Base-by-base conservation (phyloP, 306 rosid genomes). In the Cajanus cajan region DNA sequence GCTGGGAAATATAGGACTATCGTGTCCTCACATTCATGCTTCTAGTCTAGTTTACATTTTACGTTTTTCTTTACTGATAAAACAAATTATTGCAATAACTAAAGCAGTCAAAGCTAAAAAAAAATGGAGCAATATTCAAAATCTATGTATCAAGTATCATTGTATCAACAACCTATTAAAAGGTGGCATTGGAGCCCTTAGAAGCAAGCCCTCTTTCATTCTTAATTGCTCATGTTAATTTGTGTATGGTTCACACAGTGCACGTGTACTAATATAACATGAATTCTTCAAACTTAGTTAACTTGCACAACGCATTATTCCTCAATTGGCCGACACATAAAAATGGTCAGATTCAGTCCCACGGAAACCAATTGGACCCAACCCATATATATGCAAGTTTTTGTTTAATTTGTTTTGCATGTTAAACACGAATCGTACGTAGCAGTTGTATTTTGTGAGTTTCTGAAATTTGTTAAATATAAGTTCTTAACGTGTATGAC, bases 351-450 rank as follows among this genome's bases (percentile, higher is more conserved):
- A 79, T 55, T n/a, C 1, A 66, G 22, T 77, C 64, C 82, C 80
- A 63, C 24, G 3, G 2, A 19, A 54, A 59, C 59, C 39, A 48
- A 39, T 90, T 90, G 65, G 71, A 76, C 57, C 69, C 52, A 87
- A 28, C 31, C 31, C 31, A 28, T n/a, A n/a, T n/a, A n/a, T n/a
- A n/a, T 28, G 31, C 1, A 28, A 28, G 89, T 73, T 75, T 82
- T 19, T 28, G 4, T 59, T 14, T 0, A 19, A 48, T 43, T 70
- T 69, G 57, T 43, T 64, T 13, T 71, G 43, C 80, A 58, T 51
- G 68, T 64, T 44, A 54, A 43, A 70, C 59, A 43, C 7, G 28
- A 78, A 58, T 28, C n/a, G n/a, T n/a, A 74, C 80, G 77, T 85
- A 34, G 63, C 12, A 52, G 25, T 11, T 51, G 66, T 57, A 58